Evolutionary conservation across 225 moss, liverwort and hornwort genomes (phyloP).

Genomic region (Sphagnum tenellum): DNA sequence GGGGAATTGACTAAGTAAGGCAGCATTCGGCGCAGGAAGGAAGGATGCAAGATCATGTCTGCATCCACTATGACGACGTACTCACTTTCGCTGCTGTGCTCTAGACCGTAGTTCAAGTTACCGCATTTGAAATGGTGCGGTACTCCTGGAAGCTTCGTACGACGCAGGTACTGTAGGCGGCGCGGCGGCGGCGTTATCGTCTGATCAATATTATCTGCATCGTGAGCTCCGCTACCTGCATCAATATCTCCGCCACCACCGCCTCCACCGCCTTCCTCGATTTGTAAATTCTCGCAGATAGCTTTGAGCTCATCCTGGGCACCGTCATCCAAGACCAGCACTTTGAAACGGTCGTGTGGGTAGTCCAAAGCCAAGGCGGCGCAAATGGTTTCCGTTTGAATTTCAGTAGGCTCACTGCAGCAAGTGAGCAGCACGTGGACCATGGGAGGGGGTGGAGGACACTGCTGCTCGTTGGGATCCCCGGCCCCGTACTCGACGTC

Average conservation of each 20-base stretch:
- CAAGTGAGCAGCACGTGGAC: slow-evolving; percentile 37
- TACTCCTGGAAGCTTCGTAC: slow-evolving; percentile 29
- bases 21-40: slow-evolving; percentile 20
- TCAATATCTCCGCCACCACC: too few relatives aligned
- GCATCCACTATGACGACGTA: slow-evolving; percentile 61
- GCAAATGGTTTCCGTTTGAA: slow-evolving; percentile 27
- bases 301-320: slow-evolving; percentile 34
- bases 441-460: slow-evolving; percentile 8
- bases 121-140: slow-evolving; percentile 60
- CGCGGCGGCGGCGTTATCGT: too few relatives aligned
- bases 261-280: slow-evolving; percentile 18
- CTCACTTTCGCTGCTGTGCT: slow-evolving; percentile 26
- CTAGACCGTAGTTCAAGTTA: slow-evolving; percentile 43
- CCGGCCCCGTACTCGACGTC: slow-evolving; percentile 1
- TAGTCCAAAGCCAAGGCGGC: slow-evolving; percentile 47
- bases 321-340: slow-evolving; percentile 47
- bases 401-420: slow-evolving; percentile 48
- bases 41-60: slow-evolving; percentile 46
- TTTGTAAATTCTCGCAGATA: slow-evolving; percentile 19
- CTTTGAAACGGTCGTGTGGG: slow-evolving; percentile 32
- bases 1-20: slow-evolving; percentile 42
- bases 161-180: slow-evolving; percentile 24
- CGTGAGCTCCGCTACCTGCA: too few relatives aligned
- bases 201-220: too few relatives aligned
- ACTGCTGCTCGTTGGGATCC: too few relatives aligned